Percentiles rank a stretch among this genome's conserved stretches.
phyloP scores from a whole-genome alignment of 306 rosid species.

The Parietaria judaica region DNA sequence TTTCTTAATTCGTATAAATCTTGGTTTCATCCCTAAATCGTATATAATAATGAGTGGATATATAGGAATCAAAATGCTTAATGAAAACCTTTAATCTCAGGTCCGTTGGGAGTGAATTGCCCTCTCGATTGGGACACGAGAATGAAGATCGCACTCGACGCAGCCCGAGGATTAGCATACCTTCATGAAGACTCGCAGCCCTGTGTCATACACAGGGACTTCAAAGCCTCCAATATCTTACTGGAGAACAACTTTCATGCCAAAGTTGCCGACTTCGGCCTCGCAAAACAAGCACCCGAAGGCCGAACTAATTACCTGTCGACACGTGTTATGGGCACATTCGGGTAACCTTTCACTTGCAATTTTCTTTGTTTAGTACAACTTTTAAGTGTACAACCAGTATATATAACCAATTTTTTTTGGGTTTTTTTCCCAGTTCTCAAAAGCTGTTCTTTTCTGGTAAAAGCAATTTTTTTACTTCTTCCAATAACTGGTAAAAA shows the following conservation, averaged over 20 bases:
- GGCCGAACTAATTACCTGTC: conserved; percentile 84
- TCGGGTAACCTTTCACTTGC: conserved; percentile 51
- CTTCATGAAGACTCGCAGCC: conserved; percentile 97
- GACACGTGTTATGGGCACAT: conserved; percentile 98
- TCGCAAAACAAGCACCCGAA: conserved; percentile 95
- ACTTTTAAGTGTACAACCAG: background rate
- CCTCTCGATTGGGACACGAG: conserved; percentile 97
- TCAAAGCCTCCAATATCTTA: conserved; percentile 92
- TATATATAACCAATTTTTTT: too few relatives aligned
- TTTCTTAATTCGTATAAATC: too few relatives aligned
- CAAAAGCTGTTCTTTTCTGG: too few relatives aligned
- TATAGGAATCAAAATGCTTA: too few relatives aligned
- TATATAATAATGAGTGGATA: too few relatives aligned
- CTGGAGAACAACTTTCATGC: conserved; percentile 88
- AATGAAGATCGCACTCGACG: conserved; percentile 96
- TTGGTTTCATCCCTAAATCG: too few relatives aligned
- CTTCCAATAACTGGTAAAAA: too few relatives aligned
- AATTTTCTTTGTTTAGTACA: conserved; percentile 1
- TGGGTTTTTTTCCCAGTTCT: too few relatives aligned
- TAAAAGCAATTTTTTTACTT: too few relatives aligned
- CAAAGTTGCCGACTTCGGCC: conserved; percentile 98
- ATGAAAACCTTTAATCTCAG: conserved; percentile 26
- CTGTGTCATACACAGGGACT: conserved; percentile 91
- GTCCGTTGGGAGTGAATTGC: conserved; percentile 87
- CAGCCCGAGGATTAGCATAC: conserved; percentile 95